Percentiles rank a stretch among this genome's conserved stretches.
These are phyloP conservation scores for Schizophyllum commune DNA, from an alignment of 1,284 basidiomycete genomes.

Conservation along the genomic window DNA sequence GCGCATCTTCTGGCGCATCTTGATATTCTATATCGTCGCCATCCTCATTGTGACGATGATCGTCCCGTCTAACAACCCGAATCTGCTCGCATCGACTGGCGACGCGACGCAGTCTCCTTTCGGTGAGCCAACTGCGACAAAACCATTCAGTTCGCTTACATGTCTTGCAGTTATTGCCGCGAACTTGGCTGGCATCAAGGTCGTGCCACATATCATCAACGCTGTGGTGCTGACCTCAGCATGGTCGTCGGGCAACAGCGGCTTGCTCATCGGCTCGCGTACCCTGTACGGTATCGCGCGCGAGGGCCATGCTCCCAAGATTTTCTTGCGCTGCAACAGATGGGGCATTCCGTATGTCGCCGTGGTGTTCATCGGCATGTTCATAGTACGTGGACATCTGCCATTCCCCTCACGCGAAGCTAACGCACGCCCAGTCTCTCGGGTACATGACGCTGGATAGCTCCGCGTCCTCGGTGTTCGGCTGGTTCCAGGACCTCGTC, in stretches of 20 bases:
- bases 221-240: constrained; percentile 55
- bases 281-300: constrained; percentile 49
- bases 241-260: constrained; percentile 48
- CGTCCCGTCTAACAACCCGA: constrained; percentile 35
- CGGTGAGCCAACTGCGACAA: constrained; percentile 21
- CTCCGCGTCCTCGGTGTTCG: constrained; percentile 20
- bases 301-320: constrained; percentile 46
- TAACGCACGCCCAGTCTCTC: constrained; percentile 1
- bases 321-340: constrained; percentile 28
- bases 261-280: constrained; percentile 47
- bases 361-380: constrained; percentile 10
- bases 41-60: constrained; percentile 48
- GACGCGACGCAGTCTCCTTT: constrained; percentile 49
- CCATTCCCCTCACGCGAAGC: background rate
- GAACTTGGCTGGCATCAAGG: constrained; percentile 34
- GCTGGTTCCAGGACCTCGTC: constrained; percentile 24
- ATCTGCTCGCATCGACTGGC: constrained; percentile 21
- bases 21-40: constrained; percentile 50
- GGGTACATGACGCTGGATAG: constrained; percentile 12
- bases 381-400: constrained; percentile 2
- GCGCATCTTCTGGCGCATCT: constrained; percentile 42
- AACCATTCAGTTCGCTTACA: background rate
- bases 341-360: constrained; percentile 12
- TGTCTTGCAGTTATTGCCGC: background rate
- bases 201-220: constrained; percentile 53